Evolutionary conservation across 202 grass and related monocot species (phyloP).

Genomic region (Brachypodium distachyon): DNA sequence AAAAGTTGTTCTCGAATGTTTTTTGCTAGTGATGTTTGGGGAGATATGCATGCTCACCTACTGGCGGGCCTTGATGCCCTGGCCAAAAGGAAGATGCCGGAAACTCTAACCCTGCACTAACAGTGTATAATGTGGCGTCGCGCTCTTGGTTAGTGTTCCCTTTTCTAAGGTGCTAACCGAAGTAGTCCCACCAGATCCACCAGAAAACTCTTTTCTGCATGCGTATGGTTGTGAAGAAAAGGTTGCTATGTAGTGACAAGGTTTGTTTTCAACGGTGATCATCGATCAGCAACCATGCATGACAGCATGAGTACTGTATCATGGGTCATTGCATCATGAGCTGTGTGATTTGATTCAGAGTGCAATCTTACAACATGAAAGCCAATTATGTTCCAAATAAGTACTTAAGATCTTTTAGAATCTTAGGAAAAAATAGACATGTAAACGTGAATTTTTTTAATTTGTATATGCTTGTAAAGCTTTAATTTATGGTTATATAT

Average conservation of each 20-base stretch:
- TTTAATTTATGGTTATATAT: no score
- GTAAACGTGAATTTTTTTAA: no score
- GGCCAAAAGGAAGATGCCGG: not conserved
- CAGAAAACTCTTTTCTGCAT: not conserved
- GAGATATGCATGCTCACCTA: not conserved
- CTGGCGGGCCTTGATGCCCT: not conserved
- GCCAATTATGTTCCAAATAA: no score
- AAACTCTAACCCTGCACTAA: not conserved
- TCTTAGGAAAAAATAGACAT: no score
- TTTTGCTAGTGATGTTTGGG: not conserved
- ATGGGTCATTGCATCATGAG: not conserved
- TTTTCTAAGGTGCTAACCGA: not conserved
- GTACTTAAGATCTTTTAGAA: no score
- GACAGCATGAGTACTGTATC: not conserved
- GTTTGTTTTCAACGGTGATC: not conserved
- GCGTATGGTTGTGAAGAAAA: not conserved
- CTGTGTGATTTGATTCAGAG: not conserved
- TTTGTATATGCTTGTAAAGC: no score
- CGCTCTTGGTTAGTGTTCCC: not conserved
- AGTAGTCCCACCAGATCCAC: slow-evolving; percentile 16
- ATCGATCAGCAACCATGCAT: not conserved
- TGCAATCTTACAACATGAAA: no score
- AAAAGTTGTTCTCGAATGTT: not conserved
- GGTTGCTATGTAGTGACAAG: not conserved
- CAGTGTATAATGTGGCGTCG: not conserved